Evolutionary conservation across 140 eudicot genomes (phyloP).

Genomic region (Senecio squalidus): DNA sequence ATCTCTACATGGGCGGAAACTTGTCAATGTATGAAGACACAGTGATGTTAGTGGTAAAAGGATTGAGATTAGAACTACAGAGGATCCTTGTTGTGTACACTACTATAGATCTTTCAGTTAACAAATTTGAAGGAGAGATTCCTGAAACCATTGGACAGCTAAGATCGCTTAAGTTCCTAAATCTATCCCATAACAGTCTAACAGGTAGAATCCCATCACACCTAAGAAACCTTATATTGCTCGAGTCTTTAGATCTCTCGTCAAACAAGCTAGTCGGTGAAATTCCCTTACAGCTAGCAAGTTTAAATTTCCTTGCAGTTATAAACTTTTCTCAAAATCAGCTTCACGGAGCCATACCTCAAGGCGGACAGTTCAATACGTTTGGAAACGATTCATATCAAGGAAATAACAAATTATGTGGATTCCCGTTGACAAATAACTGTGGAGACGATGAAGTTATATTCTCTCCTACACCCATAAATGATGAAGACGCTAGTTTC

Average conservation of each 20-base stretch:
- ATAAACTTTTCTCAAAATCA: constrained; percentile 32
- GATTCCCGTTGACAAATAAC: constrained; percentile 29
- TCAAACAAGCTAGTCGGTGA: constrained; percentile 27
- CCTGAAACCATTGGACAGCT: constrained; percentile 24
- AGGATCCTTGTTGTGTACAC: constrained; percentile 28
- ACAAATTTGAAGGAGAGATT: constrained; percentile 35
- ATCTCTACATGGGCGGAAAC: constrained; percentile 20
- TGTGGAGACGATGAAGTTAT: constrained; percentile 8
- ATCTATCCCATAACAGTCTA: constrained; percentile 35
- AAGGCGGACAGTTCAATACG: constrained; percentile 35
- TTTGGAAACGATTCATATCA: constrained; percentile 26
- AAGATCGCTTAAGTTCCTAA: constrained; percentile 25
- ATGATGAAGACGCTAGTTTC: constrained; percentile 10
- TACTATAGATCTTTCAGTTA: constrained; percentile 35
- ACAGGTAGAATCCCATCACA: constrained; percentile 21
- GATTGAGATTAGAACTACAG: constrained; percentile 6
- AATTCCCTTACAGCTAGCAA: constrained; percentile 24
- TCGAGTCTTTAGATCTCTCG: constrained; percentile 39
- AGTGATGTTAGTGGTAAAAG: constrained; percentile 25
- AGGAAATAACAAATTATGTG: constrained; percentile 38
- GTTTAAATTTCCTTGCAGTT: constrained; percentile 23
- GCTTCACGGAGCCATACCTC: constrained; percentile 33
- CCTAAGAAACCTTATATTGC: constrained; percentile 15
- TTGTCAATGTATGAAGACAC: constrained; percentile 9
- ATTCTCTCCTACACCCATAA: neutral